Evolutionary conservation across 495 filamentous ascomycete species (phyloP).

Genomic region (Parachaetomium inaequale): DNA sequence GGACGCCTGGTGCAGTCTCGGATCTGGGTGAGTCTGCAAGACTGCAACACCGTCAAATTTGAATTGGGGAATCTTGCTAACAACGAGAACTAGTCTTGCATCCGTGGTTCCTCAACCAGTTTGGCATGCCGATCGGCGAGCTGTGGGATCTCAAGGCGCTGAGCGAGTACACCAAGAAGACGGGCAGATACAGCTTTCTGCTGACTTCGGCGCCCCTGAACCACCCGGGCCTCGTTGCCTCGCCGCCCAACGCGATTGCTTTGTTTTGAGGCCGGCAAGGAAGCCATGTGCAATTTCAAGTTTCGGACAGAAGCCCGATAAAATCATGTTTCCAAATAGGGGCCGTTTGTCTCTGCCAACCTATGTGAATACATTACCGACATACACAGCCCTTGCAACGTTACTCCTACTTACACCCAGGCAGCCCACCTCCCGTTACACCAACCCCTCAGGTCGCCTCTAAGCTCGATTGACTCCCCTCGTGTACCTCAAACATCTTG

Average conservation of each 20-base stretch:
- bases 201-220: slow-evolving; percentile 61
- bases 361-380: not conserved
- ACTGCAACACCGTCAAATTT: no score
- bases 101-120: slow-evolving; percentile 60
- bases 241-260: slow-evolving; percentile 50
- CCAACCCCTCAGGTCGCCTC: not conserved
- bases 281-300: not conserved
- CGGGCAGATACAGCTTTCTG: slow-evolving; percentile 64
- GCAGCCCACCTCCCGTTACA: not conserved
- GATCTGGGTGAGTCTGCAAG: slow-evolving; percentile 41
- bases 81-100: slow-evolving; percentile 49
- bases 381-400: not conserved
- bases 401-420: not conserved
- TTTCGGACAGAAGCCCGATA: no score
- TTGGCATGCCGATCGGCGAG: slow-evolving; percentile 62
- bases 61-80: slow-evolving; percentile 40
- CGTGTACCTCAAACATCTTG: not conserved
- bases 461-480: not conserved
- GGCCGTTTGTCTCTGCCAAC: not conserved
- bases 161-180: slow-evolving; percentile 48
- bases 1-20: slow-evolving; percentile 16
- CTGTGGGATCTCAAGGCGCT: slow-evolving; percentile 58
- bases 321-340: not conserved
- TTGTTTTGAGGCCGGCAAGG: slow-evolving; percentile 41
- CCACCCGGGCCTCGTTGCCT: slow-evolving; percentile 50